Base-by-base conservation (phyloP, 2,329 filamentous ascomycete genomes). In the Trichophyton benhamiae region DNA sequence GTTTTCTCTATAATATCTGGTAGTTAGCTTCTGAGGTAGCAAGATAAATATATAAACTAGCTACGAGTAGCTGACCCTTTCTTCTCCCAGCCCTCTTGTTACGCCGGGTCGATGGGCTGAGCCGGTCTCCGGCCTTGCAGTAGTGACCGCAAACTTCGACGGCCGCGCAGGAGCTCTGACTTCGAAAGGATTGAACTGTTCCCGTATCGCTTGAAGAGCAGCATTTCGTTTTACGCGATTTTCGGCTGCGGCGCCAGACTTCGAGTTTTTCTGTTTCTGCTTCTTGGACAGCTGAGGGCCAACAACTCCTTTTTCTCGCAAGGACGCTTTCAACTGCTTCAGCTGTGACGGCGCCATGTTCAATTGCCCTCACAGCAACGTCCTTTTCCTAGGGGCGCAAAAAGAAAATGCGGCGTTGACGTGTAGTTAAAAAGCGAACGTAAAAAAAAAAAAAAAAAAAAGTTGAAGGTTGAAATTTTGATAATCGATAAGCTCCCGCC, bases 181-280 rank as follows among this genome's bases (percentile, higher is more conserved):
- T 71, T 99, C 94, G 75, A 99, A 99, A 0, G 94, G 94, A 73
- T 99, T 99, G 82, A 97, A 97, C 67, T 91, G 87, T 70, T 97
- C 91, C 71, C 94, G 87, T 72, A 99, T 96, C 62, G 83, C 84
- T 68, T 88, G 85, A 65, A 99, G 80, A 15, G 91, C 89, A 61
- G 85, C 86, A 70, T 87, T 83, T 70, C 87, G 84, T 72, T 90
- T 84, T 27, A 89, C 81, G 63, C 89, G 86, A 74, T 90, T 88
- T 69, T 92, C 86, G 67, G 82, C 83, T 65, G 80, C 82, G 61
- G 83, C 84, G 59, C 81, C 83, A 74, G 84, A 84, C 73, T 86
- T 85, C 60, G 81, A 83, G 70, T 83, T 81, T 71, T 87, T 85
- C 69, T 89, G 88, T 73, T 89, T 91, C 73, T 95, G 88, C 76